Evolutionary conservation across 2,329 filamentous ascomycete genomes (phyloP).

Genomic region (Aspergillus viridinutans): DNA sequence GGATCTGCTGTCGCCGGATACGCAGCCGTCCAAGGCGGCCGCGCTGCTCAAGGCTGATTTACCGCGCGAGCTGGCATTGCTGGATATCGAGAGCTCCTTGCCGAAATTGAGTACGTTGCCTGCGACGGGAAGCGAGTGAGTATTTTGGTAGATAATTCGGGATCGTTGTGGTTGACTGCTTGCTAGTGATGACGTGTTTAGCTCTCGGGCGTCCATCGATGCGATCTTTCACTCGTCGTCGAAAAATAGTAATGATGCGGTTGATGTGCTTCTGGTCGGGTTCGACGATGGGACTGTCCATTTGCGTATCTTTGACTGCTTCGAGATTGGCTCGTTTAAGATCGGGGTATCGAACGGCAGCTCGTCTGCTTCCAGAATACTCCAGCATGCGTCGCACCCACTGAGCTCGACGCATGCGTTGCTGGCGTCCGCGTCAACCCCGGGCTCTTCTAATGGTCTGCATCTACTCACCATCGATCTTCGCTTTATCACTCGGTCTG

Average conservation of each 20-base stretch:
- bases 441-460: constrained; percentile 33
- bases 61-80: constrained; percentile 66
- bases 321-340: constrained; percentile 64
- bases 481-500: constrained; percentile 70
- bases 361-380: constrained; percentile 37
- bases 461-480: constrained; percentile 74
- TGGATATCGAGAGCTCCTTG: constrained; percentile 71
- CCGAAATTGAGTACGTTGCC: constrained; percentile 73
- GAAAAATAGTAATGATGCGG: constrained; percentile 64
- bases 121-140: constrained; percentile 56
- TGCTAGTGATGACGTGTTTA: constrained; percentile 58
- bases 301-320: constrained; percentile 79
- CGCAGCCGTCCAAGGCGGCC: constrained; percentile 33
- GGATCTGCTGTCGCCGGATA: constrained; percentile 38
- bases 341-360: constrained; percentile 37
- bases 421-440: constrained; percentile 44
- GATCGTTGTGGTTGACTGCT: neutral
- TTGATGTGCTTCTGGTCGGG: constrained; percentile 74
- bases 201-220: constrained; percentile 64
- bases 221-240: constrained; percentile 62
- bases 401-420: constrained; percentile 72
- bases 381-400: constrained; percentile 67
- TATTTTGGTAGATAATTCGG: neutral
- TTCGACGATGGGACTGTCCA: constrained; percentile 68
- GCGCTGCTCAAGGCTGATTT: constrained; percentile 51